A percentile compares a stretch with the other conserved stretches of the same genome.
Evolutionary conservation across 1,284 basidiomycete species (phyloP).

Genomic region (Tilletia setariae): DNA sequence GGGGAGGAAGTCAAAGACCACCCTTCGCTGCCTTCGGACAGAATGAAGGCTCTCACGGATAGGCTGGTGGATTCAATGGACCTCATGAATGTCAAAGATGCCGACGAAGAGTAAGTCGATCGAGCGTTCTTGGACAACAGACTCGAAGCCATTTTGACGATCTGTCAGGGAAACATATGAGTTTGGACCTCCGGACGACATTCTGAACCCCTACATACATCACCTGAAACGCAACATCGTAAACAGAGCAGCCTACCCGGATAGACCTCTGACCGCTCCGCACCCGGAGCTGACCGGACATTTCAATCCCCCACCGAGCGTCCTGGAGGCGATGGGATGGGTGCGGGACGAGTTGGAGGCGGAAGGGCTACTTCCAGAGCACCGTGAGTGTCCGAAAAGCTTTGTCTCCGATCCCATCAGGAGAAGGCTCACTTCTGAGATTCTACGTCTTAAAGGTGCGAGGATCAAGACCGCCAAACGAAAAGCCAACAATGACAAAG

Average conservation of each 20-base stretch:
- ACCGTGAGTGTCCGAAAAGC: constrained; percentile 1
- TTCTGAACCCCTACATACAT: constrained; percentile 16
- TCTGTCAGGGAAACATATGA: constrained; percentile 17
- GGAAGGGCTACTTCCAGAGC: not conserved
- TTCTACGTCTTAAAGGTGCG: not conserved
- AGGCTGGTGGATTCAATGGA: constrained; percentile 81
- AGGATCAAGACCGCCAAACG: not conserved
- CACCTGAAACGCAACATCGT: constrained; percentile 10
- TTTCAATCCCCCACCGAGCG: constrained; percentile 11
- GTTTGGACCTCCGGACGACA: not conserved
- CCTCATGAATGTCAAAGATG: constrained; percentile 62
- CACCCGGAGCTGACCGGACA: not conserved
- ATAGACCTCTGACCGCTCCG: not conserved
- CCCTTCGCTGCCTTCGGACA: constrained; percentile 75
- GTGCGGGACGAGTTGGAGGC: not conserved
- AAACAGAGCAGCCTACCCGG: not conserved
- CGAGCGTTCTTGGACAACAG: too few species aligned
- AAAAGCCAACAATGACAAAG: not conserved
- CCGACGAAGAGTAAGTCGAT: constrained; percentile 66
- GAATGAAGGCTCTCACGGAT: constrained; percentile 78
- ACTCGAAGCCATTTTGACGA: too few species aligned
- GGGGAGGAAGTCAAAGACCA: constrained; percentile 73
- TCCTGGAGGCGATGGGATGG: not conserved
- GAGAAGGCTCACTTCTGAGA: not conserved
- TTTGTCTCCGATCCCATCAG: not conserved